Base-by-base conservation (phyloP, 2,329 filamentous ascomycete genomes). In the Trichoderma sp. region DNA sequence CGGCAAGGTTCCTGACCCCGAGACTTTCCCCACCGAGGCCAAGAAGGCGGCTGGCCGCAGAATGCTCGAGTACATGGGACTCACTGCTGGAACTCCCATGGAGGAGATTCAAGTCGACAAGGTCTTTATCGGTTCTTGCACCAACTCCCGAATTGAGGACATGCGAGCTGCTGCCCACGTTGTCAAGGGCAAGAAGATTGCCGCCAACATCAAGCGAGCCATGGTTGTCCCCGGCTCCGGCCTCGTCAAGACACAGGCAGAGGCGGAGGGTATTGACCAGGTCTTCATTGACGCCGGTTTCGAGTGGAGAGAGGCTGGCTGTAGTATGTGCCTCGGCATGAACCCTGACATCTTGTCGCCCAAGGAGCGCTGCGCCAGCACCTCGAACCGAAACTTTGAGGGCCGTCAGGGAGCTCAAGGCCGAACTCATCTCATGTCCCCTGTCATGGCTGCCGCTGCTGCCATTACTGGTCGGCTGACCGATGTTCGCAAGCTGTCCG, bases 311-410 rank as follows among this genome's bases (percentile, higher is more conserved):
- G 96, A 99, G 85, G 96, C 96, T 76, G 96, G 96, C 64, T 99
- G 96, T 88, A 97, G 93, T 74, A 99, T 99, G 96, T 98, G 96
- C 81, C 88, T 99, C 70, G 96, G 96, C 81, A 99, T 99, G 95
- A 99, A 99, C 86, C 95, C 96, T 0, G 96, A 99, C 81, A 98
- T 99, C 74, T 88, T 98, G 61, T 90, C 94, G 2, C 95, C 96
- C 69, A 89, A 92, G 81, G 96, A 99, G 84, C 91, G 96, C 78
- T 98, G 96, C 81, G 96, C 96, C 56, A 95, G 92, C 80, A 98
- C 96, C 64, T 97, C 93, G 74, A 98, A 98, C 85, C 93, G 96
- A 78, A 98, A 98, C 83, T 98, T 98, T 77, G 96, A 98, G 82
- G 96, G 96, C 74, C 92, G 96, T 75, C 96, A 99, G 84, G 96